phyloP scores from a whole-genome alignment of 2,329 filamentous ascomycete species.

The Pseudogymnoascus sp. region DNA sequence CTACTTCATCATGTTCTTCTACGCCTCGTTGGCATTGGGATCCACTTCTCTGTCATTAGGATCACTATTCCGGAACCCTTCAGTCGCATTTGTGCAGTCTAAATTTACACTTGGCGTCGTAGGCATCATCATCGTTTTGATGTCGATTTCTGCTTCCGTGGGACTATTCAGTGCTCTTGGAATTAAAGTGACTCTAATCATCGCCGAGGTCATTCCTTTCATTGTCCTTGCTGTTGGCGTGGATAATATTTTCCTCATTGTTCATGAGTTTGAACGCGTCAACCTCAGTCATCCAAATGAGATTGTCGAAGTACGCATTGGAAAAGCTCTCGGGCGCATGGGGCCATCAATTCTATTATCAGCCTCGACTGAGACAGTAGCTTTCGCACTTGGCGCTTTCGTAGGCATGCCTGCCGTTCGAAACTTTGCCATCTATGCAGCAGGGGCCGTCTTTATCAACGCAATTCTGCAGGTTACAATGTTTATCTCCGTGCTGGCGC shows the following conservation, averaged over 20 bases:
- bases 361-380: slow-evolving; percentile 86
- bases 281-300: slow-evolving; percentile 88
- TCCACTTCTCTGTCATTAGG: slow-evolving; percentile 73
- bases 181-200: slow-evolving; percentile 92
- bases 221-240: slow-evolving; percentile 93
- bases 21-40: slow-evolving; percentile 85
- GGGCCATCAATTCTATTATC: slow-evolving; percentile 94
- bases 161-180: slow-evolving; percentile 87
- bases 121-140: slow-evolving; percentile 89
- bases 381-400: slow-evolving; percentile 84
- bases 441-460: slow-evolving; percentile 93
- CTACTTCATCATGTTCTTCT: slow-evolving; percentile 98
- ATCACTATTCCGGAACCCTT: slow-evolving; percentile 72
- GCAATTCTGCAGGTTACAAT: slow-evolving; percentile 94
- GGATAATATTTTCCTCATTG: slow-evolving; percentile 97
- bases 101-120: slow-evolving; percentile 94
- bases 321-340: slow-evolving; percentile 86
- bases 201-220: slow-evolving; percentile 96
- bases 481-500: slow-evolving; percentile 83
- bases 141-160: slow-evolving; percentile 94
- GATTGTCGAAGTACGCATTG: slow-evolving; percentile 74
- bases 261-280: slow-evolving; percentile 94
- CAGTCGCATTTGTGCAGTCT: slow-evolving; percentile 81
- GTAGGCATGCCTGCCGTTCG: slow-evolving; percentile 97
- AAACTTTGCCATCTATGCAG: slow-evolving; percentile 95